phyloP scores from a whole-genome alignment of 164 flowering plant species.

The Magnolia officinalis region DNA sequence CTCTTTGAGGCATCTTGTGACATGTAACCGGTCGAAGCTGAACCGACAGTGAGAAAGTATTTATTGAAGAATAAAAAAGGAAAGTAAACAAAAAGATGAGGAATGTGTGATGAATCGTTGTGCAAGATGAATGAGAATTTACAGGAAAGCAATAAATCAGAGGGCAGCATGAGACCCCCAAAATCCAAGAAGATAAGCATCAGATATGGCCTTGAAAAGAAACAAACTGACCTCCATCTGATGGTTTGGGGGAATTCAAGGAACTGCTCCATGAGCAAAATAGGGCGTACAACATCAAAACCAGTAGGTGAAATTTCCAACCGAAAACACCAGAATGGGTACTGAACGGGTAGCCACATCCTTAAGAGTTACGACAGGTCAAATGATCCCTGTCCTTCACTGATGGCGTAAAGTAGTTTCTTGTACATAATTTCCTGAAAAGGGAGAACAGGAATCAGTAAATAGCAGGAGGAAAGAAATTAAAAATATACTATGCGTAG shows the following conservation, averaged over 20 bases:
- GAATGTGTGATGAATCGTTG: neutral
- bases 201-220: neutral
- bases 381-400: conserved; percentile 97
- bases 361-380: conserved; percentile 93
- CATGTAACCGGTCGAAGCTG: neutral
- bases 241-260: neutral
- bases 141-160: neutral
- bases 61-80: conserved; percentile 5
- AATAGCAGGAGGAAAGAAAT: neutral
- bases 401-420: conserved; percentile 91
- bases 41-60: conserved; percentile 1
- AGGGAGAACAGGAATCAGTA: neutral
- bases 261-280: neutral
- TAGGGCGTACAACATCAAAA: neutral
- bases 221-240: conserved; percentile 15
- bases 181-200: neutral
- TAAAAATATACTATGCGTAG: neutral
- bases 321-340: neutral
- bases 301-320: neutral
- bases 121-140: neutral
- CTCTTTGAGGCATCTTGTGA: neutral
- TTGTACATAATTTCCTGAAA: conserved; percentile 89
- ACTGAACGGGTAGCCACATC: neutral
- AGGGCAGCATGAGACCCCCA: neutral
- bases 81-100: neutral